A percentile compares a stretch with the other conserved stretches of the same genome.
phyloP scores from a whole-genome alignment of 208 protist species.

The Wallacemonas sp. region DNA sequence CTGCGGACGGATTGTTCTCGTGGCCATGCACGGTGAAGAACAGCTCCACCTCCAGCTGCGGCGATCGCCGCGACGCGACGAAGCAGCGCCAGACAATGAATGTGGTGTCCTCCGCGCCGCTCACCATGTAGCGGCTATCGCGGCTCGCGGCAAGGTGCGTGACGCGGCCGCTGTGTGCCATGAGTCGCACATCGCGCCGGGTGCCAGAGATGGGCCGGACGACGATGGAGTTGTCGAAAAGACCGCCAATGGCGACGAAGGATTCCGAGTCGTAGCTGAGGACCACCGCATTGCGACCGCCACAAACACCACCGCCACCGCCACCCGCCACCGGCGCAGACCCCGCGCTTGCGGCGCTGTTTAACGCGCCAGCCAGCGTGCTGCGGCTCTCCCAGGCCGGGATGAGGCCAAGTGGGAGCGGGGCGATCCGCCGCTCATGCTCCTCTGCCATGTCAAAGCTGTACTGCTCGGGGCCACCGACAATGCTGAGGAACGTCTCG shows the following conservation, averaged over 20 bases:
- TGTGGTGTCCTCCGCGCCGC: conserved; percentile 88
- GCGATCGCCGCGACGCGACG: conserved; percentile 24
- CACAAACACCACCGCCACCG: conserved; percentile 56
- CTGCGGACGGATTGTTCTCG: conserved; percentile 79
- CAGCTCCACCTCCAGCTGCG: conserved; percentile 52
- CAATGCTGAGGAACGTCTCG: conserved; percentile 15
- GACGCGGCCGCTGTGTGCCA: conserved; percentile 77
- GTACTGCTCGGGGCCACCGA: conserved; percentile 13
- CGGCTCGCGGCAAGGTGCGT: conserved; percentile 56
- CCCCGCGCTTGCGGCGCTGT: conserved; percentile 7
- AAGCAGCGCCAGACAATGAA: conserved; percentile 87
- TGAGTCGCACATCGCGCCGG: conserved; percentile 56
- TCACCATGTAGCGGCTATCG: conserved; percentile 84
- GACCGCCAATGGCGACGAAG: conserved; percentile 75
- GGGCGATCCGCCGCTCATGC: conserved; percentile 52
- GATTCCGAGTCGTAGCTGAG: conserved; percentile 65
- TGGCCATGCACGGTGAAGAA: conserved; percentile 85
- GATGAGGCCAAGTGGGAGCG: conserved; percentile 60
- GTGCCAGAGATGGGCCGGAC: conserved; percentile 54
- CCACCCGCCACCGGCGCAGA: conserved; percentile 3
- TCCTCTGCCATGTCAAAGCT: conserved; percentile 74
- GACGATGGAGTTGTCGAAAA: conserved; percentile 83
- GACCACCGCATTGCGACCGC: conserved; percentile 49
- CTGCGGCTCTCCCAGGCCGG: conserved; percentile 20
- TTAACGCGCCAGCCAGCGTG: background rate